Base-by-base conservation (phyloP, 441 rosid species). In the Viola pubescens region DNA sequence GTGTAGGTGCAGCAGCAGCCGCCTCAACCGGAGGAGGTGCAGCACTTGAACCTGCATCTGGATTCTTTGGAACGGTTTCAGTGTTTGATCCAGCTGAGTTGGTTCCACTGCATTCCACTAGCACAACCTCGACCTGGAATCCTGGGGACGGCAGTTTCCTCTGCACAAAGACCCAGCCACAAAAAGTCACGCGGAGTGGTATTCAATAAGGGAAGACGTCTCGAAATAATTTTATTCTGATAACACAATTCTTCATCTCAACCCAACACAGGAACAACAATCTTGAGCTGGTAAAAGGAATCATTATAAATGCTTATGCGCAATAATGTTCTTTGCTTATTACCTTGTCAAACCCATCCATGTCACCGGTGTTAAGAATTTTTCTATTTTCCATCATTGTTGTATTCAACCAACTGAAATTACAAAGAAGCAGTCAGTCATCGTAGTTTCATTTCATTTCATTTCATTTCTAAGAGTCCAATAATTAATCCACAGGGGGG, bases 121-220 rank as follows among this genome's bases (percentile, higher is more conserved):
- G 84, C 55, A 94, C 96, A 46, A 94, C 86, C 81, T 94, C 99
- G 5, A 90, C 88, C 69, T 86, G 94, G 66, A 94, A 94, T 26
- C 97, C 97, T 3, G 97, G 96, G 1, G 97, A 94, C 16, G 97
- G 96, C 74, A 90, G 75, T 77, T 90, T 94, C 78, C 99, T 85
- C 97, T 94, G 87, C 75, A 79, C 51, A 64, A n/a, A 19, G 42
- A 48, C 51, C 56, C 56, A 66, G 5, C 56, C 64, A 26, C 2
- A 26, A 0, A 26, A 26, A 26, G 34, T 26, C 34, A 26, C 34
- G 3, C 34, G 2, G 34, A 26, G 34, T 26, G 2, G 2, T 26
- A 26, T 26, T 26, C 34, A 26, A 26, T 26, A 26, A 26, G 34
- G 34, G 34, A 26, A 26, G 34, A 26, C 34, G 2, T 26, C 34